These are phyloP conservation scores for Solanum hybrid DNA, from an alignment of 305 asterid genomes.

Conservation along the genomic window DNA sequence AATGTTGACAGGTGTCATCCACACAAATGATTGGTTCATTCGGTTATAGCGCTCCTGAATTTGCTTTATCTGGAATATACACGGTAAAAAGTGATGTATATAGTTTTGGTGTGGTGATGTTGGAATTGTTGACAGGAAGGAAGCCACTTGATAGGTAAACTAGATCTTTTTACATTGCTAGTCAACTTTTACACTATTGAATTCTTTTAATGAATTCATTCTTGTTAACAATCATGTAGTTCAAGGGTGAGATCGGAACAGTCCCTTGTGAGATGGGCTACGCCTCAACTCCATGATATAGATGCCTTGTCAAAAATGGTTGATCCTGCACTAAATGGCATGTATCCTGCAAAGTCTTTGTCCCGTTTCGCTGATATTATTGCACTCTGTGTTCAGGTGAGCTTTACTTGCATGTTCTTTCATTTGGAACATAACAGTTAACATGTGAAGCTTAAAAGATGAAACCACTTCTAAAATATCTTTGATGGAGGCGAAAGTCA, in stretches of 20 bases:
- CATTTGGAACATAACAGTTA: not conserved
- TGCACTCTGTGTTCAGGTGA: conserved; percentile 96
- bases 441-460: not conserved
- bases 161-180: not conserved
- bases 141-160: conserved; percentile 94
- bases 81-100: conserved; percentile 90
- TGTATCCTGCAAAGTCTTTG: conserved; percentile 96
- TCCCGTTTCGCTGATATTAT: conserved; percentile 94
- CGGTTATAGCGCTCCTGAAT: conserved; percentile 94
- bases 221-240: conserved; percentile 27
- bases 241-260: conserved; percentile 84
- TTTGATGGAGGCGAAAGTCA: not conserved
- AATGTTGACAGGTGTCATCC: conserved; percentile 55
- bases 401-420: conserved; percentile 1
- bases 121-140: conserved; percentile 94
- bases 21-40: conserved; percentile 78
- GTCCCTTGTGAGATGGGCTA: conserved; percentile 97
- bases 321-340: conserved; percentile 79
- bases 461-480: not conserved
- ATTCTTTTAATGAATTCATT: not conserved
- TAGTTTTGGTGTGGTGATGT: conserved; percentile 95
- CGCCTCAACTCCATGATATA: conserved; percentile 95
- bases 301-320: conserved; percentile 98
- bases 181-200: not conserved
- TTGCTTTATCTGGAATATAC: conserved; percentile 86